Conservation (phyloP, 345 rosid genomes). For the Arabidopsis arenosa region DNA sequence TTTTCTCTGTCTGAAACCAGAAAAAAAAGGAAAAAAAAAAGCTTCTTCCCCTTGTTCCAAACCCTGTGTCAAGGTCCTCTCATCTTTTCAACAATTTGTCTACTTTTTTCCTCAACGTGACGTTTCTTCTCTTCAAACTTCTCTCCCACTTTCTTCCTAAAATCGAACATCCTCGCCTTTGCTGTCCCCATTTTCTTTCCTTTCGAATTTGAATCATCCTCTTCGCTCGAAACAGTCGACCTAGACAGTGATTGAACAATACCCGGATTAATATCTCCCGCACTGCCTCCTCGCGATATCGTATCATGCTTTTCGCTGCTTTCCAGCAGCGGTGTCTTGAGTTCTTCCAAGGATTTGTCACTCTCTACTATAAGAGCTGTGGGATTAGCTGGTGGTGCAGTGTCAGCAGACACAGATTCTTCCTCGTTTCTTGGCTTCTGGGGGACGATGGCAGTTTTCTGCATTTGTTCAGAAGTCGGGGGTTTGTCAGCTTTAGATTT, state of each 20-base stretch:
- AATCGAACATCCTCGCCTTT: conserved; percentile 75
- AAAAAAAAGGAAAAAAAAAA: neutral
- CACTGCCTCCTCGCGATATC: conserved; percentile 12
- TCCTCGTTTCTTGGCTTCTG: conserved; percentile 41
- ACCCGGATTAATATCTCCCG: conserved; percentile 40
- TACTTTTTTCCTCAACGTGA: conserved; percentile 75
- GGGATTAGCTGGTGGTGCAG: conserved; percentile 35
- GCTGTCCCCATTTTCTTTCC: conserved; percentile 65
- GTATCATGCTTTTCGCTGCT: conserved; percentile 48
- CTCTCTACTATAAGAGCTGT: conserved; percentile 26
- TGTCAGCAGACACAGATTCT: conserved; percentile 6
- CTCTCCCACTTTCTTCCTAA: conserved; percentile 91
- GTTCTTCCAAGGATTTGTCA: conserved; percentile 57
- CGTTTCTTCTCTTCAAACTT: conserved; percentile 91
- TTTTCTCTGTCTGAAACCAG: conserved; percentile 1
- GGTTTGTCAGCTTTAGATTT: conserved; percentile 50
- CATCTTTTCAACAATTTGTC: conserved; percentile 87
- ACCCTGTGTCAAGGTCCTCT: conserved; percentile 50
- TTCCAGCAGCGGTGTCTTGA: conserved; percentile 58
- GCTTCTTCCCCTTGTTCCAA: neutral
- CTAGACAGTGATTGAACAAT: conserved; percentile 45
- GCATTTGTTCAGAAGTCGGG: conserved; percentile 41
- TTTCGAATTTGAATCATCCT: conserved; percentile 56
- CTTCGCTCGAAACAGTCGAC: conserved; percentile 45
- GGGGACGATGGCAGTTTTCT: conserved; percentile 37